Conservation (phyloP, 2,329 filamentous ascomycete species). For the Penicillium decumbens region DNA sequence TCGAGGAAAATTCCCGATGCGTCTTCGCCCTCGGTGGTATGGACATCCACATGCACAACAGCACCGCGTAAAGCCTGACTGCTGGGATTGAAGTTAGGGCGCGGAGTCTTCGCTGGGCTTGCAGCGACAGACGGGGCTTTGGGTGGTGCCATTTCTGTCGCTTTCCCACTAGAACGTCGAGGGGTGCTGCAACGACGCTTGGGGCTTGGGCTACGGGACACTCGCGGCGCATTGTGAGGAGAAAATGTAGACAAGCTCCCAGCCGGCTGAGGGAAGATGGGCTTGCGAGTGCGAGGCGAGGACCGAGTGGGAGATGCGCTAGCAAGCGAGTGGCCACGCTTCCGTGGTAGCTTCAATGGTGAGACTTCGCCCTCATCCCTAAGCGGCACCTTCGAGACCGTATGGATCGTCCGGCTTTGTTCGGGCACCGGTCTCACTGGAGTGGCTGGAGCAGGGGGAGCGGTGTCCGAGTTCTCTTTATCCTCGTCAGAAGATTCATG, state of each 20-base stretch:
- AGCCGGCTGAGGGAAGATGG: conserved; percentile 20
- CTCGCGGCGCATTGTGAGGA: conserved; percentile 25
- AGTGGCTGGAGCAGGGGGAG: conserved; percentile 46
- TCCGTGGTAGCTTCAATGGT: conserved; percentile 43
- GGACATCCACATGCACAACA: conserved; percentile 77
- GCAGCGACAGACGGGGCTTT: conserved; percentile 17
- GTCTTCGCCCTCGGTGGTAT: conserved; percentile 75
- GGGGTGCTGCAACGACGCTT: conserved; percentile 15
- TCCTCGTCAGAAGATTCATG: conserved; percentile 18
- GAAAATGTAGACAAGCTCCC: conserved; percentile 23
- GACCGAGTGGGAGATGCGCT: conserved; percentile 39
- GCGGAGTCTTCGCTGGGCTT: conserved; percentile 29
- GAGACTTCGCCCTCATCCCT: conserved; percentile 58
- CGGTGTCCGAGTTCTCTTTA: conserved; percentile 27
- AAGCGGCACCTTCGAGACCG: conserved; percentile 71
- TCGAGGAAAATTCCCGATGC: conserved; percentile 77
- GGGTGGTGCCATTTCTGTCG: conserved; percentile 6
- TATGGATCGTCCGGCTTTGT: conserved; percentile 59
- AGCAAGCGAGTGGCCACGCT: conserved; percentile 51
- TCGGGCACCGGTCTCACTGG: conserved; percentile 48
- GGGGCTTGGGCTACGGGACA: conserved; percentile 18
- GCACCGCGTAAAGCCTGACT: conserved; percentile 59
- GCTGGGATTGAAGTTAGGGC: conserved; percentile 20
- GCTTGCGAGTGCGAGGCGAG: conserved; percentile 28
- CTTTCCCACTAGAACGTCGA: conserved; percentile 12